These are phyloP conservation scores for Neurospora discreta DNA, from an alignment of 495 filamentous ascomycete genomes.

Conservation along the genomic window DNA sequence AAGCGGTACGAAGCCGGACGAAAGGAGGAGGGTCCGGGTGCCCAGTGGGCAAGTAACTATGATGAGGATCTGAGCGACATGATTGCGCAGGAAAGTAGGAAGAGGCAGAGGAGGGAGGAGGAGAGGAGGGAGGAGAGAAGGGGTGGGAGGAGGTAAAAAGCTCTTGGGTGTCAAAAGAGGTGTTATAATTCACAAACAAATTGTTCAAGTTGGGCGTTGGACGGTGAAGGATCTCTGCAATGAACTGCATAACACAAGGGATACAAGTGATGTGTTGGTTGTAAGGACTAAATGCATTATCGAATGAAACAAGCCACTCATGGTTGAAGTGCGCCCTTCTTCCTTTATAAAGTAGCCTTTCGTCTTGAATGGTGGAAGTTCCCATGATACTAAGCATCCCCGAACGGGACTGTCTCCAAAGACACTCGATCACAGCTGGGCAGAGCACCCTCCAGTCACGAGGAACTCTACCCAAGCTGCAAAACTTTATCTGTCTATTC, in stretches of 20 bases:
- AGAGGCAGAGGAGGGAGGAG: conserved; percentile 77
- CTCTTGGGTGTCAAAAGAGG: background rate
- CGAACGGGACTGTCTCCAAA: too few species aligned
- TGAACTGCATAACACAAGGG: background rate
- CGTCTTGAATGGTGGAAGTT: too few species aligned
- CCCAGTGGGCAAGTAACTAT: conserved; percentile 52
- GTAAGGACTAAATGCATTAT: background rate
- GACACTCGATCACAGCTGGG: too few species aligned
- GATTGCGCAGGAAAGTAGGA: conserved; percentile 89
- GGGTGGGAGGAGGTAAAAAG: conserved; percentile 4
- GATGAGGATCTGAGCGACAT: conserved; percentile 93
- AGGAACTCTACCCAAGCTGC: too few species aligned
- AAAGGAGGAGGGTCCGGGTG: conserved; percentile 52
- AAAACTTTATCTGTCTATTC: too few species aligned
- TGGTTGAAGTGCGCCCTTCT: too few species aligned
- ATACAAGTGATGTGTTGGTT: background rate
- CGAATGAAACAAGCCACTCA: too few species aligned
- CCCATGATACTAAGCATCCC: too few species aligned
- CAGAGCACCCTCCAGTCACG: too few species aligned
- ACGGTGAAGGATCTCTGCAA: background rate
- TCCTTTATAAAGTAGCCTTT: too few species aligned
- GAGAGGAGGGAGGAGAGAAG: conserved; percentile 49
- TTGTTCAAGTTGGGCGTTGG: background rate
- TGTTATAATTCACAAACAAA: background rate
- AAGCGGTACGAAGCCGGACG: conserved; percentile 64